These are phyloP conservation scores for Aspergillus pseudoviridinutans DNA, from an alignment of 2,329 filamentous ascomycete species.

Conservation along the genomic window DNA sequence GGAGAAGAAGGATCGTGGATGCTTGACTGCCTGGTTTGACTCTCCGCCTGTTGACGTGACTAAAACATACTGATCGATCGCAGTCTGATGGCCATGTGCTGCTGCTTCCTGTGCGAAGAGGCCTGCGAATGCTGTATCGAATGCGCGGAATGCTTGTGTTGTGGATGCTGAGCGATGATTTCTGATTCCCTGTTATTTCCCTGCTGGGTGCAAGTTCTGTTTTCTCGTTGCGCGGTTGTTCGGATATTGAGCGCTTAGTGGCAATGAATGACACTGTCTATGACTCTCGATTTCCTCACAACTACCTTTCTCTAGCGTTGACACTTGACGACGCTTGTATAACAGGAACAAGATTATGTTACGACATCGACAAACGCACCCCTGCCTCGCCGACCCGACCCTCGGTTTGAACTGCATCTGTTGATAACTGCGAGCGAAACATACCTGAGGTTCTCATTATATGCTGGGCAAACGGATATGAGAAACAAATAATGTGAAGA, in stretches of 20 bases:
- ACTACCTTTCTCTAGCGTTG: too few relatives aligned
- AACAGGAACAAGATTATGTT: too few relatives aligned
- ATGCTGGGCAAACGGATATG: too few relatives aligned
- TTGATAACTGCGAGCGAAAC: too few relatives aligned
- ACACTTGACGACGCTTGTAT: too few relatives aligned
- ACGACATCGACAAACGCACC: too few relatives aligned
- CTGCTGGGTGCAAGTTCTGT: not conserved
- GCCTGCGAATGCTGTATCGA: constrained; percentile 18
- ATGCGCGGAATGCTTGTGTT: constrained; percentile 14
- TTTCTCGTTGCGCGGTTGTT: not conserved
- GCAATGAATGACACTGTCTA: not conserved
- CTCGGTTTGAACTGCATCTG: too few relatives aligned
- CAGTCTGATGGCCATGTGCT: constrained; percentile 18
- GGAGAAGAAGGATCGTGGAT: constrained; percentile 16
- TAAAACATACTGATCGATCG: not conserved
- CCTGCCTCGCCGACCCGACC: too few relatives aligned
- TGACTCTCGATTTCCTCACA: not conserved
- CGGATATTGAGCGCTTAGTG: not conserved
- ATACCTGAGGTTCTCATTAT: too few relatives aligned
- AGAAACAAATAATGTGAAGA: too few relatives aligned
- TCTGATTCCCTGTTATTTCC: not conserved
- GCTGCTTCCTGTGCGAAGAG: constrained; percentile 19
- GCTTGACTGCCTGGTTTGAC: constrained; percentile 15
- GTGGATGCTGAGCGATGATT: constrained; percentile 4
- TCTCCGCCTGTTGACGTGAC: not conserved